These are phyloP conservation scores for Ceriops decandra DNA, from an alignment of 345 rosid species.

Conservation along the genomic window DNA sequence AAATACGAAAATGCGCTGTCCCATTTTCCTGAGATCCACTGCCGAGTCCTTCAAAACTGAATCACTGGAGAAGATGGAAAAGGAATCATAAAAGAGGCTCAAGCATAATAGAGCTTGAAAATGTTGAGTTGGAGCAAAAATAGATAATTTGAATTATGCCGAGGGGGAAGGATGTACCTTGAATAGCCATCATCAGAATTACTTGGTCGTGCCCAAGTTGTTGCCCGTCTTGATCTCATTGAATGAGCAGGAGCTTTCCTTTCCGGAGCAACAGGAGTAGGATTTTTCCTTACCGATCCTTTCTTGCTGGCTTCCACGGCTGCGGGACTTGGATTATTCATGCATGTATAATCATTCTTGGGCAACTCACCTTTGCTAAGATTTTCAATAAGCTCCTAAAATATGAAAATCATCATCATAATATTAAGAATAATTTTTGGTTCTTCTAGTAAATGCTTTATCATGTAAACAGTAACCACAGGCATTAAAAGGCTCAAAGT, in stretches of 20 bases:
- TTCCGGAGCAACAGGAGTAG: constrained; percentile 43
- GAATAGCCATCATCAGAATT: constrained; percentile 81
- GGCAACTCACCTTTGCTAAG: constrained; percentile 60
- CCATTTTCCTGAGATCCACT: constrained; percentile 66
- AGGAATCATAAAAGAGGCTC: constrained; percentile 17
- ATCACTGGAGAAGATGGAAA: constrained; percentile 41
- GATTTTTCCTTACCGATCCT: constrained; percentile 39
- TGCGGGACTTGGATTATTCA: constrained; percentile 39
- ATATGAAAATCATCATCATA: constrained; percentile 8
- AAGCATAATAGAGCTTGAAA: constrained; percentile 3
- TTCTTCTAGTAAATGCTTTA: background rate
- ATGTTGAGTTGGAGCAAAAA: background rate
- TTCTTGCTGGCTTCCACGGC: constrained; percentile 25
- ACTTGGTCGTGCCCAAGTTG: constrained; percentile 68
- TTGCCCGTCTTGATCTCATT: constrained; percentile 80
- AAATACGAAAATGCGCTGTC: constrained; percentile 78
- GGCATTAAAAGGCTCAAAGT: too few relatives aligned
- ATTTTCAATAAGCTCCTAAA: constrained; percentile 75
- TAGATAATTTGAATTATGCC: too few relatives aligned
- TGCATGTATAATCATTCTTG: constrained; percentile 59
- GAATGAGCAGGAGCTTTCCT: constrained; percentile 72
- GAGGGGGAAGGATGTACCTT: constrained; percentile 35
- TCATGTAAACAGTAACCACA: too few relatives aligned
- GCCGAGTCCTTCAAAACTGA: constrained; percentile 54
- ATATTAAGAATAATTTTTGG: background rate